Percentiles rank a stretch among this genome's conserved stretches.
These are phyloP conservation scores for Apocynum venetum DNA, from an alignment of 257 asterid species.

Conservation along the genomic window DNA sequence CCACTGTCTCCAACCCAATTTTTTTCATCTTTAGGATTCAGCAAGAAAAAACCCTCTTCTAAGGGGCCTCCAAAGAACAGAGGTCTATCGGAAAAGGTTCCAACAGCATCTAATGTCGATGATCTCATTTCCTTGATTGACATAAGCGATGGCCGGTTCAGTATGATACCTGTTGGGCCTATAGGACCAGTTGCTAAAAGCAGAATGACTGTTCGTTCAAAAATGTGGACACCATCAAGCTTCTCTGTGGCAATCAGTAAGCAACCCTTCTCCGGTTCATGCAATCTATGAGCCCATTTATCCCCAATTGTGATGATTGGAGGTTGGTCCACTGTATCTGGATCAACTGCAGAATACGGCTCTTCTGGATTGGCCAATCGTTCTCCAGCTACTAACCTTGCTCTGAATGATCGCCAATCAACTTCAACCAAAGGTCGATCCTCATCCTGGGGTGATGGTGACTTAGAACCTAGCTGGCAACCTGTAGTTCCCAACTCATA, in stretches of 20 bases:
- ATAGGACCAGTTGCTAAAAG: conserved; percentile 56
- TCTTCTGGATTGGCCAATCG: conserved; percentile 16
- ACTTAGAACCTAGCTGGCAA: conserved; percentile 38
- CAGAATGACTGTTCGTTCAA: conserved; percentile 70
- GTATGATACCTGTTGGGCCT: conserved; percentile 71
- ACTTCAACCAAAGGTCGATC: conserved; percentile 28
- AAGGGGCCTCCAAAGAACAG: conserved; percentile 88
- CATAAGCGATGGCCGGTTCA: conserved; percentile 88
- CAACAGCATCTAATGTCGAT: conserved; percentile 41
- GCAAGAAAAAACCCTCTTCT: conserved; percentile 66
- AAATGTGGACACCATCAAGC: conserved; percentile 86
- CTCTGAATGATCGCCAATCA: conserved; percentile 87
- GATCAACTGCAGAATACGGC: conserved; percentile 28
- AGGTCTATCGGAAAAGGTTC: conserved; percentile 56
- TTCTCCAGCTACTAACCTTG: conserved; percentile 60
- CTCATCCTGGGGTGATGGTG: conserved; percentile 54
- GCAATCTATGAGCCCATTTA: conserved; percentile 81
- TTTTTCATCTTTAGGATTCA: conserved; percentile 36
- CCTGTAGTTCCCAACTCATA: conserved; percentile 25
- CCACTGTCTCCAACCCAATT: conserved; percentile 52
- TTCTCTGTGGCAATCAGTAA: conserved; percentile 70
- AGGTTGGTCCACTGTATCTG: conserved; percentile 26
- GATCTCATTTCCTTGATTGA: conserved; percentile 81
- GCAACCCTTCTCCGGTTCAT: conserved; percentile 83
- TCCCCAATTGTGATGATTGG: conserved; percentile 35